Base-by-base conservation (phyloP, 371 early-diverging fungal genomes). In the Smittium culicis region DNA sequence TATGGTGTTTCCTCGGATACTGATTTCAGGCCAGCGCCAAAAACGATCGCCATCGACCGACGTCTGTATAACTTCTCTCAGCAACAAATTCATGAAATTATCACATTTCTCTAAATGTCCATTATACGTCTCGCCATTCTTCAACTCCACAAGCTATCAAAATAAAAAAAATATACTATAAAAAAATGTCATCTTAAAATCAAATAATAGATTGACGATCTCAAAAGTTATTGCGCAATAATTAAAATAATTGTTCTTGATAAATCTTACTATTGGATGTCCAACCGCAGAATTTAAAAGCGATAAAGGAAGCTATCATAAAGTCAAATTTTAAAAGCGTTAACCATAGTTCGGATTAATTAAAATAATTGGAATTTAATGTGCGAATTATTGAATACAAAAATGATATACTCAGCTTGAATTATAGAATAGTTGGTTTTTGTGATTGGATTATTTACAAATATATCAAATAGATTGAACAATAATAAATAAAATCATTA, bases 71-170 rank as follows among this genome's bases (percentile, higher is more conserved):
- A 96, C 97, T 77, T 96, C 96, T 67, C 91, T 85, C 54, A 99
- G 79, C 34, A 89, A 89, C 73, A 98, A 74, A 79, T 99, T 99
- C 99, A 98, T 99, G 84, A 88, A 96, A 71, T 89, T 90, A 75
- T 99, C 98, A 81, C 94, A 94, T 75, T 86, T 89, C 67, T 92
- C 91, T 74, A 99, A 86, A 79, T 92, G 94, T 3, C 99, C 99
- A 74, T 93, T 98, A 79, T 91, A 97, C 28, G 96, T 93, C 74
- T 95, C 94, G 71, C 98, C 97, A 77, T 89, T 94, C 76, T 98
- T 98, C 70, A 98, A 78, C 78, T 98, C 99, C n/a, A 98, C 96
- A 66, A 91, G 82, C 83, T 84, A 77, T 54, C 69, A 32, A 16
- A 25, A 64, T 2, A 34, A 32, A 16, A 25, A 64, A 3, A 34